These are phyloP conservation scores for Wallacemonas rigidus DNA, from an alignment of 208 protist genomes.

Conservation along the genomic window DNA sequence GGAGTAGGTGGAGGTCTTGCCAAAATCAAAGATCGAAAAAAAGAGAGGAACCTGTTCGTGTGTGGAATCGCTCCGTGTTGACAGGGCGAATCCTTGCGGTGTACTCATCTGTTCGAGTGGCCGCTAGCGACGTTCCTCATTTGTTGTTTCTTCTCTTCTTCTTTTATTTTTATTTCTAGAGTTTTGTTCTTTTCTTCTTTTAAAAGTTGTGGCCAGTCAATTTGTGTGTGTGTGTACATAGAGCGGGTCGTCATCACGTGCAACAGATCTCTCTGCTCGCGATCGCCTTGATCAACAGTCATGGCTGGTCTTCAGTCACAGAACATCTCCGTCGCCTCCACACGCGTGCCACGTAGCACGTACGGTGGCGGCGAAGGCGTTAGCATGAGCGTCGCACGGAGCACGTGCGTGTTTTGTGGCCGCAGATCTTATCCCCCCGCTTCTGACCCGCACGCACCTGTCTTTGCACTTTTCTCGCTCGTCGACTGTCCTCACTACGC, in stretches of 20 bases:
- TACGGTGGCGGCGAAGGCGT: background rate
- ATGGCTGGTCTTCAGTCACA: slow-evolving; percentile 82
- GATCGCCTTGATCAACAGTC: background rate
- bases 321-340: slow-evolving; percentile 78
- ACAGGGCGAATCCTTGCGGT: background rate
- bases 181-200: slow-evolving; percentile 13
- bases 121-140: background rate
- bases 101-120: too few species aligned
- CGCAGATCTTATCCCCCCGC: slow-evolving; percentile 41
- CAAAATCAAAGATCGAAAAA: background rate
- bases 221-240: background rate
- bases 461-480: slow-evolving; percentile 89
- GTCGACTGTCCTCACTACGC: slow-evolving; percentile 90
- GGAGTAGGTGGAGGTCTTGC: too few species aligned
- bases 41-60: background rate
- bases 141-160: background rate
- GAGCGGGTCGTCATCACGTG: background rate
- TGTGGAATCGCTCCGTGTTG: background rate
- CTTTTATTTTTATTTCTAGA: background rate
- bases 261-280: too few species aligned
- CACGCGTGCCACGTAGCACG: slow-evolving; percentile 29
- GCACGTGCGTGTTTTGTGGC: slow-evolving; percentile 70
- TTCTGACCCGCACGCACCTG: slow-evolving; percentile 72
- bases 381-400: slow-evolving; percentile 25
- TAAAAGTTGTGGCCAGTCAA: background rate